A percentile compares a stretch with the other conserved stretches of the same genome.
Evolutionary conservation across 352 stramenopile genomes (phyloP).

Genomic region (Globisporangium splendens): DNA sequence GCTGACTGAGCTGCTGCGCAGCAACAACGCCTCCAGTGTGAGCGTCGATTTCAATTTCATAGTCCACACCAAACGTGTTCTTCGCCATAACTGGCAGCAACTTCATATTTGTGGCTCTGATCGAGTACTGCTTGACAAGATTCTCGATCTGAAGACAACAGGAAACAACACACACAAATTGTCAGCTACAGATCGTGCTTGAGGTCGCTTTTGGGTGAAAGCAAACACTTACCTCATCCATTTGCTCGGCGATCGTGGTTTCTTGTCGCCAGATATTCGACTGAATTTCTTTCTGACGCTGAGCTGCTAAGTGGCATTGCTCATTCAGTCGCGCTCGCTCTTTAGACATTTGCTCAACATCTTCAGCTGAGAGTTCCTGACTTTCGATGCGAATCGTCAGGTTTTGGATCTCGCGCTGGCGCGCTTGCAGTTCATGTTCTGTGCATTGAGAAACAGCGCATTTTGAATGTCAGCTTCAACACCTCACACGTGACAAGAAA

Average conservation of each 20-base stretch:
- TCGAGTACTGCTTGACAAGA: constrained; percentile 79
- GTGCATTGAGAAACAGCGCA: constrained; percentile 9
- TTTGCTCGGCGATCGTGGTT: constrained; percentile 60
- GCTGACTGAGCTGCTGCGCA: constrained; percentile 45
- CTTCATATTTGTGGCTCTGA: constrained; percentile 75
- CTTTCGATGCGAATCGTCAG: constrained; percentile 69
- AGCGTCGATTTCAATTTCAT: constrained; percentile 63
- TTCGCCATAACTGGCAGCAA: constrained; percentile 83
- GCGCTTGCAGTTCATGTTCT: constrained; percentile 46
- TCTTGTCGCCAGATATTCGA: constrained; percentile 60
- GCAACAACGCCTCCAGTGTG: constrained; percentile 55
- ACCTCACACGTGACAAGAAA: not conserved
- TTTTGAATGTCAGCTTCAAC: not conserved
- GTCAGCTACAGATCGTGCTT: not conserved
- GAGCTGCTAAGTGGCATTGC: constrained; percentile 60
- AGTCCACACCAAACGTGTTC: constrained; percentile 76
- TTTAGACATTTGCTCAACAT: constrained; percentile 71
- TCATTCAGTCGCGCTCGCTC: constrained; percentile 71
- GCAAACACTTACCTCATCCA: constrained; percentile 47
- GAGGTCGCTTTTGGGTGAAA: not conserved
- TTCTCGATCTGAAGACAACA: constrained; percentile 37
- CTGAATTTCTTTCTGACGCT: constrained; percentile 56
- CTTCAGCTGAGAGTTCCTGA: constrained; percentile 74
- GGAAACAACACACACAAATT: not conserved
- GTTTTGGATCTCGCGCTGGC: constrained; percentile 58